Evolutionary conservation across 148 eudicot genomes (phyloP), one percentile per base, ranked within the genome.

Genomic region (Vaccinium vitisidaea): DNA sequence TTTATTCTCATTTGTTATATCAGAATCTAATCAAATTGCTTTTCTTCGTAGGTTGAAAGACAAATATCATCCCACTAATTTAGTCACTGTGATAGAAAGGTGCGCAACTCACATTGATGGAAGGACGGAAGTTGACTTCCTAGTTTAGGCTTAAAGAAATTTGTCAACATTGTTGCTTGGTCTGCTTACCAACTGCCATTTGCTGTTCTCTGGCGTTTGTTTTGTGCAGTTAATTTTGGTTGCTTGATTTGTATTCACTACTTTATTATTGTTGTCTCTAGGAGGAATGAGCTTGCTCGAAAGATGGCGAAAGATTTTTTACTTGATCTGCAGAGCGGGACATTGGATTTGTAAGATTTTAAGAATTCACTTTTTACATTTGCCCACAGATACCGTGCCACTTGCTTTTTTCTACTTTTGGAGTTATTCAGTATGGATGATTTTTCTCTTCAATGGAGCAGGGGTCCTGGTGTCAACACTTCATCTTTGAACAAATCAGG

Each of bases 51-150:
- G 98, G 99, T 86, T 97, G 91, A 97, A 85, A 89, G 94, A 97
- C 88, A 97, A 95, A 82, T 97, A 97, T 89, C 99, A 97, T 86
- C 99, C 99, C 53, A 94, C 99, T 63, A 97, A 92, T 87, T 89
- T 97, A 76, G 59, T 94, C 83, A 79, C 94, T 77, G 98, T 95
- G 83, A 97, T 94, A 74, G 98, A 95, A 82, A 93, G 98, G 99
- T 97, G 89, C 14, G 88, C 32, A 50, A 80, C 65, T 52, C 58
- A n/a, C 21, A 27, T 65, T 25, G 19, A 15, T 71, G 14, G 10
- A 25, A 8, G 36, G 50, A 77, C 2, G 61, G 84, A 21, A 50
- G 80, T 70, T 71, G 13, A 70, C 14, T 74, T 21, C 50, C 16
- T 61, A 25, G 59, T 25, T 65, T 82, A 23, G 32, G 53, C 14